Percentiles rank a stretch among this genome's conserved stretches.
These are phyloP conservation scores for Pseudoperonospora humuli DNA, from an alignment of 352 stramenopile genomes.

Conservation along the genomic window DNA sequence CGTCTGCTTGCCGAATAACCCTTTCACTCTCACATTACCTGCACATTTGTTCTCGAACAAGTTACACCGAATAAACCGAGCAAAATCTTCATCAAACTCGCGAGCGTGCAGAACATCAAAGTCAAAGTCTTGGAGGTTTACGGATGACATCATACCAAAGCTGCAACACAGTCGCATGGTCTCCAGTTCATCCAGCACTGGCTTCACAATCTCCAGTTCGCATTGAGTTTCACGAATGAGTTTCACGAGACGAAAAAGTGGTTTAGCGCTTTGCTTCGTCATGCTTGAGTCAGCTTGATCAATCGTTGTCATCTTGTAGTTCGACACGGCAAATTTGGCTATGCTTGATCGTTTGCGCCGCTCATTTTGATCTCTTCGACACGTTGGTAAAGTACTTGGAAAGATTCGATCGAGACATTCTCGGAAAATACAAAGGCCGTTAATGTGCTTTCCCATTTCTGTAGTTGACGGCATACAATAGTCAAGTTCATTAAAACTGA, in stretches of 20 bases:
- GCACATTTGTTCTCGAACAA: conserved; percentile 24
- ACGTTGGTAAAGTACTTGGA: too few species aligned
- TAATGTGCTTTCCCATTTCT: too few species aligned
- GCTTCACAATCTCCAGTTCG: conserved; percentile 61
- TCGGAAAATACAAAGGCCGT: too few species aligned
- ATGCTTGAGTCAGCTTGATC: not conserved
- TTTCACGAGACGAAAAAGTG: not conserved
- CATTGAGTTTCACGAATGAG: conserved; percentile 11
- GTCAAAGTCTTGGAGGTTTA: conserved; percentile 48
- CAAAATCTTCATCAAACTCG: conserved; percentile 64
- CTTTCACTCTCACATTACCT: conserved; percentile 19
- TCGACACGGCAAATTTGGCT: too few species aligned
- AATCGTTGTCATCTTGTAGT: not conserved
- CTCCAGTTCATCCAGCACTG: conserved; percentile 62
- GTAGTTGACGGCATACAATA: too few species aligned
- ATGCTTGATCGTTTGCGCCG: too few species aligned
- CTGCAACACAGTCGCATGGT: conserved; percentile 53
- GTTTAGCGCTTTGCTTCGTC: not conserved
- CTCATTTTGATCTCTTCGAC: too few species aligned
- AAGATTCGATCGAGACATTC: too few species aligned
- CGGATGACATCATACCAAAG: conserved; percentile 38
- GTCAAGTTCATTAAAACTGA: too few species aligned
- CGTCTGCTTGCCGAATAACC: conserved; percentile 52
- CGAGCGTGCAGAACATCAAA: conserved; percentile 29
- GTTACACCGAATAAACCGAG: conserved; percentile 41